Evolutionary conservation across 257 asterid genomes (phyloP), one percentile per base, ranked within the genome.

Genomic region (Gardenia jasminoides): DNA sequence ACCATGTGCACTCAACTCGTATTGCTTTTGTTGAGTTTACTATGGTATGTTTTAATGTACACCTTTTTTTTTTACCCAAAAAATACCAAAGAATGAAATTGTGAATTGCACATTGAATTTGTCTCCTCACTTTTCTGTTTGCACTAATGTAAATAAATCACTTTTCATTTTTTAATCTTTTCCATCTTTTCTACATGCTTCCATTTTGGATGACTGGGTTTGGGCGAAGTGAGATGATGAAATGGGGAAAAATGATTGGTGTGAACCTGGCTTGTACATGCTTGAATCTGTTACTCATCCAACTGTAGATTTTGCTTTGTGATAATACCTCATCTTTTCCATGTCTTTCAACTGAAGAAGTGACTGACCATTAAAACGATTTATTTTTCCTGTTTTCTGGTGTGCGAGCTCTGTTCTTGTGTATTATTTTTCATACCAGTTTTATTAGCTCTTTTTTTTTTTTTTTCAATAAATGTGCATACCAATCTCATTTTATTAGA

Each of bases 11-110:
- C 86, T 88, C 96, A 47, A 92, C 97, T 33, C 88, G 96, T 67
- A 94, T 94, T 80, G 98, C 98, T 80, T 92, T 94, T 85, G 97
- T 92, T 74, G 98, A 94, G 75, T 94, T 94, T 85, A 78, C 67
- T 80, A 87, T 89, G 96, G 98, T 93, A 86, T 41, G 89, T 62
- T n/a, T 67, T 54, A 72, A 66, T 12, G n/a, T 77, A 72, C 41
- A n/a, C n/a, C n/a, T n/a, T 15, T 17, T 5, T 19, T 28, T 46
- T 65, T 75, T 26, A 66, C 39, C 15, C 47, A 50, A n/a, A 36
- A 70, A 17, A 11, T 31, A 43, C 52, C 26, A 46, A 59, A 28
- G 66, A 47, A 7, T 22, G 6, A 66, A 39, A 79, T 8, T 30
- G 3, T 22, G 30, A 74, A 36, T 3, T 8, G 31, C 17, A 33